Evolutionary conservation across 2,329 filamentous ascomycete genomes (phyloP), one percentile per base, ranked within the genome.

Genomic region (Botrytis elliptica): DNA sequence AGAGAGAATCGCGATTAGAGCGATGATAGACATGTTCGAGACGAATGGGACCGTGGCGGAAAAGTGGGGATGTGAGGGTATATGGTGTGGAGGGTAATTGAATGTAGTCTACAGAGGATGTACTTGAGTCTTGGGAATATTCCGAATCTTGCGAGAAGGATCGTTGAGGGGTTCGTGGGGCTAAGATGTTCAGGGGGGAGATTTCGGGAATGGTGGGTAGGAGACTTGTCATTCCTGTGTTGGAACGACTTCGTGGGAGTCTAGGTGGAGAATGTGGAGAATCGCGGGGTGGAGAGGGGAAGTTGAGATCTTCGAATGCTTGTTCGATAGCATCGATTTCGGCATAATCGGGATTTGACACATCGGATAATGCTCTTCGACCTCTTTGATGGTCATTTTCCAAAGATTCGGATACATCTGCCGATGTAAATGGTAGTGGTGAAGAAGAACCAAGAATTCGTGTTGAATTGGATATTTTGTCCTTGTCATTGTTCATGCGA

Each of bases 31-130:
- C 85, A 86, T 70, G 84, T 79, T 67, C 75, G 25, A 90, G 80
- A 4, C 87, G 84, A 75, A 91, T 88, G 4, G 85, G 85, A 0
- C 88, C 89, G 75, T 91, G 89, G 12, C 83, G 83, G 77, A 88
- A 87, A 3, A 79, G 78, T 0, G 88, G 86, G 29, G 83, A 84
- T 0, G 84, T 86, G 40, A 86, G 73, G 0, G 87, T 88, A 75
- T 82, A 88, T 0, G 84, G 83, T 0, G 86, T 87, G 67, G 76
- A 76, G 2, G 79, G 75, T 3, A 80, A 66, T n/a, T 76, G 40
- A 84, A 86, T 71, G 81, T 82, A 65, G 87, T 75, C 57, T 9
- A 33, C 42, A 9, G 57, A 73, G 9, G 49, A 33, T 25, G 44
- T 57, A 1, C 36, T 42, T 25, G 70, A 71, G 40, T 71, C 70